A percentile compares a stretch with the other conserved stretches of the same genome.
These are phyloP conservation scores for Pisolithus marmoratus DNA, from an alignment of 768 basidiomycete species.

Conservation along the genomic window DNA sequence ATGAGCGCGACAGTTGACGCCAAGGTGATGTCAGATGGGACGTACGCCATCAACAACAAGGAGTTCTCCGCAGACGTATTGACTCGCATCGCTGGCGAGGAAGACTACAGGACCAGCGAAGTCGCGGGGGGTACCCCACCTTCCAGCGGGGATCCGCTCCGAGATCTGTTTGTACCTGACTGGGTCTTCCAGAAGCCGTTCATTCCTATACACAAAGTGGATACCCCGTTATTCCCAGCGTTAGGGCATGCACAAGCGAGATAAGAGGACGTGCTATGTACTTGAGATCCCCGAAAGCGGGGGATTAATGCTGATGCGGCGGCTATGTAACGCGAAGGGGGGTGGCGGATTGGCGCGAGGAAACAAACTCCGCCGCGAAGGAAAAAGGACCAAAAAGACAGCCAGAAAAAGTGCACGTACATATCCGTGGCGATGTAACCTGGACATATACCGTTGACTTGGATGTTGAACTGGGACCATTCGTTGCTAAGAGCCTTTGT, in stretches of 20 bases:
- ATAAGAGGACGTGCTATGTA: neutral
- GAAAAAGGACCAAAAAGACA: constrained; percentile 2
- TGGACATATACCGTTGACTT: constrained; percentile 85
- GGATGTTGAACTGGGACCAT: constrained; percentile 84
- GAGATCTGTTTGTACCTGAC: constrained; percentile 59
- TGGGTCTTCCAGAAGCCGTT: constrained; percentile 56
- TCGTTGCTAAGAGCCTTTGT: constrained; percentile 92
- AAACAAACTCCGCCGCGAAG: neutral
- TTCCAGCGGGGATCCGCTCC: constrained; percentile 61
- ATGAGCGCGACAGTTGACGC: neutral
- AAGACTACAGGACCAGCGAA: constrained; percentile 65
- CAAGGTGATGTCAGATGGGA: constrained; percentile 1
- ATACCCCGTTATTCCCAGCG: constrained; percentile 8
- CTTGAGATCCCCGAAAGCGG: neutral
- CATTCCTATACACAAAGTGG: constrained; percentile 44
- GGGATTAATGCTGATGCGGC: neutral
- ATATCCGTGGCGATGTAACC: constrained; percentile 90
- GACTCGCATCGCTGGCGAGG: constrained; percentile 56
- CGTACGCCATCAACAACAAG: constrained; percentile 66
- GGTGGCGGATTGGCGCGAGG: constrained; percentile 6
- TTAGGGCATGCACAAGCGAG: neutral
- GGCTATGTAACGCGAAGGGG: neutral
- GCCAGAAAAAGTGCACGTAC: constrained; percentile 40
- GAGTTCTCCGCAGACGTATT: constrained; percentile 66
- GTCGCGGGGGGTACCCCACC: constrained; percentile 63